These are phyloP conservation scores for Beauveria sp. DNA, from an alignment of 2,329 filamentous ascomycete species.

Conservation along the genomic window DNA sequence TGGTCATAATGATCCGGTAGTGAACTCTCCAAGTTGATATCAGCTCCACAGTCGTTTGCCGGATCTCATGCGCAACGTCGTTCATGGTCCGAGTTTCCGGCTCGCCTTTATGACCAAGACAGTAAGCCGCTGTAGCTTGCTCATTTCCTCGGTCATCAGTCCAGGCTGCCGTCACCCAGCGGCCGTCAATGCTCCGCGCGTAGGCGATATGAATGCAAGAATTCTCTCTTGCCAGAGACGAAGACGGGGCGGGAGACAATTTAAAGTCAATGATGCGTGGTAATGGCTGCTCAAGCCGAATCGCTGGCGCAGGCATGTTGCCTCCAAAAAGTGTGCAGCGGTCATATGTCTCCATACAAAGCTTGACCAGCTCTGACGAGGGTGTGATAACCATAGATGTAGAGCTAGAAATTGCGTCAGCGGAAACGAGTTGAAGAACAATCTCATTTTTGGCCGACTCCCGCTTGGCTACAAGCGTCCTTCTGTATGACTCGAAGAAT, in stretches of 20 bases:
- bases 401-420: conserved; percentile 57
- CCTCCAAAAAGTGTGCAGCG: conserved; percentile 56
- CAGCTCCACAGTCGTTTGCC: conserved; percentile 69
- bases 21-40: conserved; percentile 62
- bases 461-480: conserved; percentile 33
- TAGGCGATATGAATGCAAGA: conserved; percentile 77
- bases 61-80: conserved; percentile 67
- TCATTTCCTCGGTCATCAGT: conserved; percentile 68
- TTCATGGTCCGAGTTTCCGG: conserved; percentile 44
- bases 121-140: conserved; percentile 67
- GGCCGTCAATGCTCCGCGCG: conserved; percentile 63
- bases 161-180: conserved; percentile 77
- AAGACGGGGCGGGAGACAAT: conserved; percentile 57
- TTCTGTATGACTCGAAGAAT: conserved; percentile 54
- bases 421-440: conserved; percentile 69
- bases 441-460: conserved; percentile 50
- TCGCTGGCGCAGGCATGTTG: conserved; percentile 57
- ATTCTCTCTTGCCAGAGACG: conserved; percentile 69
- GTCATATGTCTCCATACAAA: conserved; percentile 72
- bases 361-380: conserved; percentile 48
- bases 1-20: conserved; percentile 71
- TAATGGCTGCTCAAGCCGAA: conserved; percentile 62
- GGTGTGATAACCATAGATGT: conserved; percentile 55
- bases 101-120: conserved; percentile 53
- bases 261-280: conserved; percentile 72